Base-by-base conservation (phyloP, 1,284 basidiomycete species). In the Cryptococcus sp. region DNA sequence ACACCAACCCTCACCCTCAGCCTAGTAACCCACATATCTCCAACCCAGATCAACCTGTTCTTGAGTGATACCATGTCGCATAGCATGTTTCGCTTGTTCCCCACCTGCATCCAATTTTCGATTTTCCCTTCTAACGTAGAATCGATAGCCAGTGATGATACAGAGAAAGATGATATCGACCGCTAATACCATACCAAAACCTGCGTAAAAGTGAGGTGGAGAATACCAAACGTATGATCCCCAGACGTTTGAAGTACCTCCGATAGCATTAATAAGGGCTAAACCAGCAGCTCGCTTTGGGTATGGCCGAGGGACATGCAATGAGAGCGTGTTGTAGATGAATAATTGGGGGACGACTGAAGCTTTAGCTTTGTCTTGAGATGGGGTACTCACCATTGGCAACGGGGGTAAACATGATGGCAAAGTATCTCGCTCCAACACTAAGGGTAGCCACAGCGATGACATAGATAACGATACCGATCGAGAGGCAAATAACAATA, bases 321-420 rank as follows among this genome's bases (percentile, higher is more conserved):
- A 55, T 14, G 63, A 62, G 38, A 70, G 42, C 3, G 58, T 63
- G 53, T 66, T 68, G 62, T 66, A 68, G 32, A 69, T 53, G 52
- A 68, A 58, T 32, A 70, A 47, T 51, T 68, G 67, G 4, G 68
- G 67, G 11, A 62, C 65, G 49, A 69, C 67, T 49, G 55, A 10
- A 23, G 44, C 4, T 3, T 49, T 15, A 15, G 11, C 10, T 31
- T 45, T 8, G 41, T 35, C 33, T 52, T 42, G 11, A 58, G 35
- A 49, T 49, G 46, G 4, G 49, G 8, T 14, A 52, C 60, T 49
- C n/a, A 62, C 60, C 48, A 45, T 52, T 58, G 11, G 45, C 31
- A 36, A 57, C 58, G 1, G 72, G 71, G 53, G 71, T 63, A 35
- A 70, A 49, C 59, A 70, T 69, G 64, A 72, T 69, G 30, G 69